Conservation (phyloP, 768 basidiomycete genomes). For the Saitozyma sp. region DNA sequence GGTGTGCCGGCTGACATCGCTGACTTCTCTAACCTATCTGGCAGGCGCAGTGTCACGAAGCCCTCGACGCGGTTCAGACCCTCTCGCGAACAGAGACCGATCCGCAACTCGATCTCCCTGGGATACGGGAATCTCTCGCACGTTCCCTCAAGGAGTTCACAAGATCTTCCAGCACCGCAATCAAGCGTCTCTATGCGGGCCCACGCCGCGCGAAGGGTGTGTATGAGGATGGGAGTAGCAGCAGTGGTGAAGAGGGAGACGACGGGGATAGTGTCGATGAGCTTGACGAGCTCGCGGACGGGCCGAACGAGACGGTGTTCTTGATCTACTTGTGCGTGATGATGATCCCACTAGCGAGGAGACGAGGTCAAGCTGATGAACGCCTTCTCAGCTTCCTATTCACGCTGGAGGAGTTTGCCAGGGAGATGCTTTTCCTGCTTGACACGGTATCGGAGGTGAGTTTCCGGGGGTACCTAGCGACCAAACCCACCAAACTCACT, state of each 20-base stretch:
- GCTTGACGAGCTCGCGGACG: conserved; percentile 13
- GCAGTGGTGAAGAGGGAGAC: conserved; percentile 12
- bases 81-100: conserved; percentile 12
- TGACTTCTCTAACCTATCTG: no score
- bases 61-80: conserved; percentile 37
- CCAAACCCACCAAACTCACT: background rate
- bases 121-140: conserved; percentile 34
- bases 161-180: conserved; percentile 70
- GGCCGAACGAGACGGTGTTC: conserved; percentile 75
- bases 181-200: conserved; percentile 67
- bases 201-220: conserved; percentile 34
- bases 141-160: conserved; percentile 40
- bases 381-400: conserved; percentile 72
- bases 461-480: background rate
- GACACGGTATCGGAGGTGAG: conserved; percentile 76
- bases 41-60: conserved; percentile 33
- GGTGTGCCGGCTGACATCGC: no score
- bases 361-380: background rate
- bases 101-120: conserved; percentile 15
- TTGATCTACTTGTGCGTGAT: conserved; percentile 83
- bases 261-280: conserved; percentile 13
- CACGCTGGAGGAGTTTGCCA: conserved; percentile 89
- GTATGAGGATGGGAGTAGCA: conserved; percentile 18
- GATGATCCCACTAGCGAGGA: background rate
- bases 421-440: conserved; percentile 75